phyloP scores from a whole-genome alignment of 768 basidiomycete species.

The Tricholoma flavovirens region DNA sequence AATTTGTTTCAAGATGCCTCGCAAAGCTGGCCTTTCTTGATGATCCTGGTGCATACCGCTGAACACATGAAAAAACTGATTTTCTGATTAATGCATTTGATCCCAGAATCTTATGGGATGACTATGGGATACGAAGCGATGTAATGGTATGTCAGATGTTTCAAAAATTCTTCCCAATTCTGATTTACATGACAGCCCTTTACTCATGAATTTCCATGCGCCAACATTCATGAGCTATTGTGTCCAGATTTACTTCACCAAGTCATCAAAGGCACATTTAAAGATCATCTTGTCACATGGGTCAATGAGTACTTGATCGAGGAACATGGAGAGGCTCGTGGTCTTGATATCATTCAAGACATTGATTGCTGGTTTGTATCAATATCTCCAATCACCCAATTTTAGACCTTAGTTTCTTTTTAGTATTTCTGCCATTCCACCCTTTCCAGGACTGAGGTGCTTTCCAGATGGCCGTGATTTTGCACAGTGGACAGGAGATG shows the following conservation, averaged over 20 bases:
- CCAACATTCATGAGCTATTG: not conserved
- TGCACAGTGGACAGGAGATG: constrained; percentile 1
- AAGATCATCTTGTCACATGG: not conserved
- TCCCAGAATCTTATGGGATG: not conserved
- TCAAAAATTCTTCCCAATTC: not conserved
- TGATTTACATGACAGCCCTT: not conserved
- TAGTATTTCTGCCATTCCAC: not conserved
- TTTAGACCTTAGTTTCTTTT: not conserved
- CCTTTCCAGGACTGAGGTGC: not conserved
- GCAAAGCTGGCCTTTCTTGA: not conserved
- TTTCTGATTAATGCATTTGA: not conserved
- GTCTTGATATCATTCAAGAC: not conserved
- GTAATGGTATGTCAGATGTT: not conserved
- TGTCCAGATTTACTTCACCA: not conserved
- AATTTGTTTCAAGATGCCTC: not conserved
- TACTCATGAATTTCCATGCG: not conserved
- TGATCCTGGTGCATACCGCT: not conserved
- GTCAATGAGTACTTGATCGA: not conserved
- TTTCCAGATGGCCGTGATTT: not conserved
- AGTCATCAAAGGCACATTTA: not conserved
- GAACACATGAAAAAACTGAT: not conserved
- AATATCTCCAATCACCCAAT: not conserved
- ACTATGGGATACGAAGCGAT: not conserved
- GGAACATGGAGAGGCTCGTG: not conserved
- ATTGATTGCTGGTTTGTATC: not conserved